Evolutionary conservation across 495 filamentous ascomycete genomes (phyloP), one percentile per base, ranked within the genome.

Genomic region (Talaromyces proteolyticus): DNA sequence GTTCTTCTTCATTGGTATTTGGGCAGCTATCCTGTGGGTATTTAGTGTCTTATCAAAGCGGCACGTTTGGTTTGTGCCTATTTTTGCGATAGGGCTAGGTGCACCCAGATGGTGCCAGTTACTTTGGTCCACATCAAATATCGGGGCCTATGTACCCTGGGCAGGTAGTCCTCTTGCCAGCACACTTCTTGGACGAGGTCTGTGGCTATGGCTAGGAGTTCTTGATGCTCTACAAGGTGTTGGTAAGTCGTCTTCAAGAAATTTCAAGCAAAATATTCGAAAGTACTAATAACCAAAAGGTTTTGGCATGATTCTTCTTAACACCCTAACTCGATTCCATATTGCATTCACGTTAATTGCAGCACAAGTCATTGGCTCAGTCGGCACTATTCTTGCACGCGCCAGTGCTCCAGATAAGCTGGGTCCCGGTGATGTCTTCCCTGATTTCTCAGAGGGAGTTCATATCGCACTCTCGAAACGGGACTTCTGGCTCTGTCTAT

Each of bases 151-250:
- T 52, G 63, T 86, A 5, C 83, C 83, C 2, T 86, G 81, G 82
- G 57, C 57, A 16, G 76, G 75, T 10, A 48, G 62, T 16, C 66
- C 75, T 0, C 56, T 77, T 3, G 68, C 65, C 4, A 73, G 74
- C 36, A 74, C 83, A 0, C 55, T 85, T 2, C 53, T 79, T 0
- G 77, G 75, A 0, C 64, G 83, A 22, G 61, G 63, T 6, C 60
- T 87, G 11, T 86, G 83, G 83, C 73, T 86, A 3, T 85, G 80
- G 80, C 72, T 85, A 0, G 82, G 82, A 14, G 63, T 84, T 22
- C 68, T 86, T 2, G 83, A 87, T 51, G 74, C 75, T 34, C 65
- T 85, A 5, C 83, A 87, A 50, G 56, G 43, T 44, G 53, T 62
- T 43, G 59, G 59, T 62, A 57, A 50, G 53, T 56, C 45, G 43